Evolutionary conservation across 768 basidiomycete species (phyloP), one percentile per base, ranked within the genome.

Genomic region (Mycena filopes): DNA sequence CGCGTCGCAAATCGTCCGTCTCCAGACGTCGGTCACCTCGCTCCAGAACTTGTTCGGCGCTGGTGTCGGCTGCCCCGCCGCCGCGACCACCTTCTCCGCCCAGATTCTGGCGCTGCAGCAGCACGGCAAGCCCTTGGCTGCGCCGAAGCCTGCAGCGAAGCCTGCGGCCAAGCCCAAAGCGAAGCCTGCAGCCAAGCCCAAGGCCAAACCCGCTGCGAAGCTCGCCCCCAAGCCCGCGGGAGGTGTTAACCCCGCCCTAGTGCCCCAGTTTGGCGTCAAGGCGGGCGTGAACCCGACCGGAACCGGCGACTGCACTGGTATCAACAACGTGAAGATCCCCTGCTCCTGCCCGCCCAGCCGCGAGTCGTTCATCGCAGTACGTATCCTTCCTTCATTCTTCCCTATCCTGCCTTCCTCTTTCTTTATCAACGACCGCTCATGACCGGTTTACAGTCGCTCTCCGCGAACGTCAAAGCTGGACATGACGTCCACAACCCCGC

Each of bases 1-100:
- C 61, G 76, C 74, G 10, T 85, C 86, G 49, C 81, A 87, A 71
- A 75, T 84, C 46, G 80, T 87, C 0, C 87, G 92, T 36, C 79
- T 93, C 60, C 78, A 86, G 49, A 83, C 90, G 31, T 83, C 87
- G 11, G 72, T 87, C 15, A 83, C 90, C 38, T 89, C 91, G 10
- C 78, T 93, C 23, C 92, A 93, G 78, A 94, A 93, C 74, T 73
- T 93, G 46, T 80, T 83, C 53, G 91, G 91, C 2, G 81, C 88
- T 1, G 92, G 91, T 38, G 74, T 81, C 10, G 92, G 91, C 15
- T 92, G 90, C 74, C 90, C 91, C 7, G 84, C 86, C 16, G 84
- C 83, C 1, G 83, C 89, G 12, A 89, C 91, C 0, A 91, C 89
- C 4, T 86, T 58, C 55, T 40, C 21, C 0, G 55, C 53, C 1